A percentile compares a stretch with the other conserved stretches of the same genome.
These are phyloP conservation scores for Rhodosporidiobolus sp. DNA, from an alignment of 768 basidiomycete species.

Conservation along the genomic window DNA sequence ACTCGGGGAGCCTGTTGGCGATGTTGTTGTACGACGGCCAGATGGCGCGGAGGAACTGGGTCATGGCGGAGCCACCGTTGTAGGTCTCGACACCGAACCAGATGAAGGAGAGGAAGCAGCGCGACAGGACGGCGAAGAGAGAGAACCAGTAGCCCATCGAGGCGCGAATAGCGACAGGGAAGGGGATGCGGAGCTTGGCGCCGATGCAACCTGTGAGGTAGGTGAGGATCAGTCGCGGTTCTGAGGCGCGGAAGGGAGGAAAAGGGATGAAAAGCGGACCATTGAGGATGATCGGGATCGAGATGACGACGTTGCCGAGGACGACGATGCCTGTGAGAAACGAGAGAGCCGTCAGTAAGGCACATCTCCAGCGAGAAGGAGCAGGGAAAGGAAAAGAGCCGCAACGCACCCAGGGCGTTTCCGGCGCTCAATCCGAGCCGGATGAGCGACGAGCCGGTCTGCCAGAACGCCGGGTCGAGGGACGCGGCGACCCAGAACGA, in stretches of 20 bases:
- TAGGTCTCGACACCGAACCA: conserved; percentile 34
- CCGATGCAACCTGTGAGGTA: neutral
- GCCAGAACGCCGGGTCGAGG: conserved; percentile 34
- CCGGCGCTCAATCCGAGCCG: conserved; percentile 22
- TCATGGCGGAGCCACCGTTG: conserved; percentile 38
- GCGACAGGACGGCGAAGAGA: conserved; percentile 75
- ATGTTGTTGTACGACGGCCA: conserved; percentile 69
- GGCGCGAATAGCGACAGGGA: conserved; percentile 74
- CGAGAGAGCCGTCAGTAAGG: neutral
- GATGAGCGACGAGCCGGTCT: conserved; percentile 22
- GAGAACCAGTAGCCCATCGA: conserved; percentile 88
- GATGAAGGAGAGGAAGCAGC: conserved; percentile 29
- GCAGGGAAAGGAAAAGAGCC: neutral
- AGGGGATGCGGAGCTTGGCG: conserved; percentile 55
- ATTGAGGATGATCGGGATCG: conserved; percentile 69
- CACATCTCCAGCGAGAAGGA: neutral
- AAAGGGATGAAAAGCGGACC: conserved; percentile 56
- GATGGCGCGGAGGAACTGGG: conserved; percentile 61
- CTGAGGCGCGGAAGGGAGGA: conserved; percentile 42
- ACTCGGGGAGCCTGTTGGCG: conserved; percentile 62
- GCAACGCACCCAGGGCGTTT: conserved; percentile 13
- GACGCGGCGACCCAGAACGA: conserved; percentile 36
- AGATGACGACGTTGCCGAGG: conserved; percentile 68
- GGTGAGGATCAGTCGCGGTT: too few relatives aligned
- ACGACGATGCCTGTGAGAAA: conserved; percentile 57